Percentiles rank a stretch among this genome's conserved stretches.
phyloP scores from a whole-genome alignment of 2,329 filamentous ascomycete genomes.

The Ophiostoma angusticollis region DNA sequence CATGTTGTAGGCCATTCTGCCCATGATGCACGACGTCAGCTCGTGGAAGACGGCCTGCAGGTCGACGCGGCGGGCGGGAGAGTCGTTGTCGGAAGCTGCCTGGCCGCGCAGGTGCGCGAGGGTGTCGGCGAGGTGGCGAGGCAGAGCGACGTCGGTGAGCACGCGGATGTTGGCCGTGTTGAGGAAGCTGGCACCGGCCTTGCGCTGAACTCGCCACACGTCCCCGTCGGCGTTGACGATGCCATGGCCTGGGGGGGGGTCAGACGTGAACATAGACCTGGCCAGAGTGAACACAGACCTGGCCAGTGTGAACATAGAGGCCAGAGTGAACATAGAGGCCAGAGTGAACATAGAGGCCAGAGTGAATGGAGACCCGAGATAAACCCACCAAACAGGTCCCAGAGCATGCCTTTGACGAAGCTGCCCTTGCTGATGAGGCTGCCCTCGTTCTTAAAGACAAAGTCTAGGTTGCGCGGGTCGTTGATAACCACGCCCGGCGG shows the following conservation, averaged over 20 bases:
- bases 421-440: slow-evolving; percentile 45
- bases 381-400: slow-evolving; percentile 45
- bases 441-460: slow-evolving; percentile 46
- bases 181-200: slow-evolving; percentile 47
- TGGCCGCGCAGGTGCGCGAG: slow-evolving; percentile 24
- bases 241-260: slow-evolving; percentile 36
- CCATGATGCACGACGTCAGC: slow-evolving; percentile 53
- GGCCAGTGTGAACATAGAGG: background rate
- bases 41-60: slow-evolving; percentile 49
- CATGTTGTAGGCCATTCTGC: slow-evolving; percentile 57
- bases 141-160: slow-evolving; percentile 44
- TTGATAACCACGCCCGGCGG: slow-evolving; percentile 51
- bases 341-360: background rate
- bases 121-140: slow-evolving; percentile 35
- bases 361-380: background rate
- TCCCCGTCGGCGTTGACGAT: slow-evolving; percentile 57
- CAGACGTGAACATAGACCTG: background rate
- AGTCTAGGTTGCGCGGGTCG: slow-evolving; percentile 49
- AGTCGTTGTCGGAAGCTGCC: slow-evolving; percentile 14
- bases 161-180: slow-evolving; percentile 43
- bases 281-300: no score
- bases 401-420: slow-evolving; percentile 46
- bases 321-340: background rate
- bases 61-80: slow-evolving; percentile 28
- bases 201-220: slow-evolving; percentile 49